Conservation (phyloP, 257 asterid species). For the Solanum infundibuliforme region DNA sequence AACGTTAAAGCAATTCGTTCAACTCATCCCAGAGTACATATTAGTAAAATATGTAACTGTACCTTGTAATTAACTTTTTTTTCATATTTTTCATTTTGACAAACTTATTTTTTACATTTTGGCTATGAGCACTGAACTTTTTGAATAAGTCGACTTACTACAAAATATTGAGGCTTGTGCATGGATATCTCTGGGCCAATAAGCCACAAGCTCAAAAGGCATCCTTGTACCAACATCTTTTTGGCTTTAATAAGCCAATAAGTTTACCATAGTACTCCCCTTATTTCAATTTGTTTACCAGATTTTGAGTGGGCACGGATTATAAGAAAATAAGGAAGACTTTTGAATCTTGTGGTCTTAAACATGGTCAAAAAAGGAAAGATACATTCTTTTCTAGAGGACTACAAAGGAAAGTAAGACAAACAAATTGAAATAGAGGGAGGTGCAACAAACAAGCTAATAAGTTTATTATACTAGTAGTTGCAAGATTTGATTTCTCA, state of each 20-base stretch:
- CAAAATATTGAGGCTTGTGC: background rate
- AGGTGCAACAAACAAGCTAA: background rate
- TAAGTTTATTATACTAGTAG: background rate
- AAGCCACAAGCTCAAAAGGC: background rate
- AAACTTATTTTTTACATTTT: background rate
- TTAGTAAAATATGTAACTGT: background rate
- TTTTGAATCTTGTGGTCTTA: background rate
- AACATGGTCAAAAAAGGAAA: background rate
- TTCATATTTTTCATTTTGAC: background rate
- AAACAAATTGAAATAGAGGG: background rate
- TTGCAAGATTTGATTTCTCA: background rate
- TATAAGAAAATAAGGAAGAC: background rate
- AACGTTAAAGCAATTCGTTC: constrained; percentile 1
- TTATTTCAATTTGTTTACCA: background rate
- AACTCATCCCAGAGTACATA: constrained; percentile 1
- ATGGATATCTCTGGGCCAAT: background rate
- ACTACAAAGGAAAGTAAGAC: background rate
- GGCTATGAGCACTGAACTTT: background rate
- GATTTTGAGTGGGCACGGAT: background rate
- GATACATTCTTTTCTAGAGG: background rate
- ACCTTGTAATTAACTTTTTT: background rate
- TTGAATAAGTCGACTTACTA: background rate
- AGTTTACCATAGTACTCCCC: background rate
- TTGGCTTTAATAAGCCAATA: background rate
- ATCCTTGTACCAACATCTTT: background rate